Evolutionary conservation across 2,329 filamentous ascomycete genomes (phyloP).

Genomic region (Mycosphaerelloides madeirae): DNA sequence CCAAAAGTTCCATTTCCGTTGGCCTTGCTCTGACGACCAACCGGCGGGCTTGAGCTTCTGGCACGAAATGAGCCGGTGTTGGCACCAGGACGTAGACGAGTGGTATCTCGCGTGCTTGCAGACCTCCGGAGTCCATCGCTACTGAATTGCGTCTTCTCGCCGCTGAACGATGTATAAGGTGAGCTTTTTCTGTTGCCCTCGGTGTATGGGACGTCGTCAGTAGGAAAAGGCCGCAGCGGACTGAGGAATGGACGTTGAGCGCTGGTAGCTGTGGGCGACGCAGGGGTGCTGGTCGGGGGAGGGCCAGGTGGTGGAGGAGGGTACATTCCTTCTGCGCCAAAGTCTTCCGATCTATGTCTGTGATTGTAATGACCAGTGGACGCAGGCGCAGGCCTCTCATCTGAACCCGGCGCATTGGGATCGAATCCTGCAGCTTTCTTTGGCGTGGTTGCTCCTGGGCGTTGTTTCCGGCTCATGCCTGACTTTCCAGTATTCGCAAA

Average conservation of each 20-base stretch:
- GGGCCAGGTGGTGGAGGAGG: conserved; percentile 36
- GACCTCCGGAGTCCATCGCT: conserved; percentile 50
- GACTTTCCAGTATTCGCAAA: conserved; percentile 22
- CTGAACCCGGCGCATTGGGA: conserved; percentile 53
- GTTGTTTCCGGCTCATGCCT: conserved; percentile 35
- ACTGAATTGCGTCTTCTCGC: conserved; percentile 55
- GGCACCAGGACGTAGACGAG: conserved; percentile 24
- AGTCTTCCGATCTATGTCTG: conserved; percentile 28
- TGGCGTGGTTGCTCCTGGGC: conserved; percentile 36
- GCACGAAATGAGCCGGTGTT: conserved; percentile 23
- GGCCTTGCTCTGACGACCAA: conserved; percentile 1
- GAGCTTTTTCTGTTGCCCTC: conserved; percentile 49
- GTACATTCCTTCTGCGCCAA: conserved; percentile 24
- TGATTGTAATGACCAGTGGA: conserved; percentile 25
- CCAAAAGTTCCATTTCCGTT: conserved; percentile 8
- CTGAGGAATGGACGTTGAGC: conserved; percentile 35
- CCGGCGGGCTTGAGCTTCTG: conserved; percentile 9
- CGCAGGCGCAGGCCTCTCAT: conserved; percentile 51
- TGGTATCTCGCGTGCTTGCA: conserved; percentile 47
- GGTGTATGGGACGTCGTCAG: conserved; percentile 38
- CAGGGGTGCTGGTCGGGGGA: conserved; percentile 33
- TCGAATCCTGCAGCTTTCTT: conserved; percentile 53
- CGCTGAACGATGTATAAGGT: conserved; percentile 50
- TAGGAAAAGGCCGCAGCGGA: conserved; percentile 33
- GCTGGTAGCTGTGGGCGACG: conserved; percentile 25